Percentiles rank a stretch among this genome's conserved stretches.
phyloP scores from a whole-genome alignment of 2,329 filamentous ascomycete genomes.

The Penicillium italicum region DNA sequence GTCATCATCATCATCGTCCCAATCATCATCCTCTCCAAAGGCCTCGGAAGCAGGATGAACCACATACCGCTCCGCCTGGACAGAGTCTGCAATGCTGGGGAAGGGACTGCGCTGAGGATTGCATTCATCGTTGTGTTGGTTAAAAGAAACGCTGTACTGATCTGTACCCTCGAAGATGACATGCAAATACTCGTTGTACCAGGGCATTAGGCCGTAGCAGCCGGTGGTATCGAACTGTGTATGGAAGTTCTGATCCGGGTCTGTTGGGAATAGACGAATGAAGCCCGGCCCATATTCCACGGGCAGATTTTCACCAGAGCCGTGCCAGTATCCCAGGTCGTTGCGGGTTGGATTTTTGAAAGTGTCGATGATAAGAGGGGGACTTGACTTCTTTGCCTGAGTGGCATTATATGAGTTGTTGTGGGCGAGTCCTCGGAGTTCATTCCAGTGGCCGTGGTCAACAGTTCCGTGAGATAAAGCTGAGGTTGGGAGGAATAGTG shows the following conservation, averaged over 20 bases:
- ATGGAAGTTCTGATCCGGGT: slow-evolving; percentile 61
- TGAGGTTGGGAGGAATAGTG: slow-evolving; percentile 2
- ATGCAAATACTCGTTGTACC: slow-evolving; percentile 60
- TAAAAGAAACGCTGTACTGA: slow-evolving; percentile 61
- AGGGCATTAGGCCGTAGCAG: slow-evolving; percentile 56
- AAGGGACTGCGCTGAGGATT: slow-evolving; percentile 55
- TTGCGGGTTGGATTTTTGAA: slow-evolving; percentile 56
- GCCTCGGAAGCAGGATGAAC: slow-evolving; percentile 3
- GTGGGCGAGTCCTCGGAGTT: slow-evolving; percentile 6
- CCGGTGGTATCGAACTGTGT: slow-evolving; percentile 52
- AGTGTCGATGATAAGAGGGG: slow-evolving; percentile 54
- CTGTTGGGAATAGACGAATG: slow-evolving; percentile 56
- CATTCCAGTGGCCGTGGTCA: slow-evolving; percentile 14
- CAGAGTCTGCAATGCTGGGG: slow-evolving; percentile 65
- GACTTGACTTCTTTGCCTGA: neutral
- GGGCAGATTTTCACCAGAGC: slow-evolving; percentile 58
- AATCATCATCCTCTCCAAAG: neutral
- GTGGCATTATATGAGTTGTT: neutral
- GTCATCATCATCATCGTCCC: neutral
- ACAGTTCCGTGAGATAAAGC: slow-evolving; percentile 1
- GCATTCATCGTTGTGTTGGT: slow-evolving; percentile 63
- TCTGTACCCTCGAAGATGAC: slow-evolving; percentile 60
- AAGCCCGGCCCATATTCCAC: slow-evolving; percentile 51
- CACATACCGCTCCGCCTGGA: slow-evolving; percentile 60
- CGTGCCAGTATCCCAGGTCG: slow-evolving; percentile 62